These are phyloP conservation scores for Verticillium nubilum DNA, from an alignment of 2,329 filamentous ascomycete species.

Conservation along the genomic window DNA sequence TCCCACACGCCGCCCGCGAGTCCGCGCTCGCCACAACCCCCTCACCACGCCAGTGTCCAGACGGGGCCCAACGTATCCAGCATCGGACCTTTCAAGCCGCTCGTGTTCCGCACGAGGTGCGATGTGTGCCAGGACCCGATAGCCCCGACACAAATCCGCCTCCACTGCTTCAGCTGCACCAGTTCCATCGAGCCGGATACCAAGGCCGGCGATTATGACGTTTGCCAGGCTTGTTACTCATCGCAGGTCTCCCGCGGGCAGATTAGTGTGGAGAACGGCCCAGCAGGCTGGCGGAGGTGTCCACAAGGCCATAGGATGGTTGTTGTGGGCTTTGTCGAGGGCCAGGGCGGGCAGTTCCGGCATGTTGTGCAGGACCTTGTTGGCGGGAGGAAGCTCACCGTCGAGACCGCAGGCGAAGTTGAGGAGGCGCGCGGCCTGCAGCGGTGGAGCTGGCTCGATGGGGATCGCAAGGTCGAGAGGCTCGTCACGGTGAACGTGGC, in stretches of 20 bases:
- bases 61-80: conserved; percentile 38
- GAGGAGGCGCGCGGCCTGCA: conserved; percentile 32
- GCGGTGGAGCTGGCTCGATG: conserved; percentile 47
- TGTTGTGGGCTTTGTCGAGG: conserved; percentile 68
- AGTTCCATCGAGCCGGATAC: conserved; percentile 40
- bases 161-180: conserved; percentile 75
- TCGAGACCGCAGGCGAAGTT: conserved; percentile 53
- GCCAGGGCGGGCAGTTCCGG: conserved; percentile 60
- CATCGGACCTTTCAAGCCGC: conserved; percentile 55
- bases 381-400: conserved; percentile 65
- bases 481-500: conserved; percentile 48
- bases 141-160: conserved; percentile 61
- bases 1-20: conserved; percentile 30
- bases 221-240: conserved; percentile 75
- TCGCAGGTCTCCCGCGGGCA: conserved; percentile 56
- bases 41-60: conserved; percentile 41
- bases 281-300: conserved; percentile 79
- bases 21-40: conserved; percentile 34
- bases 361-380: conserved; percentile 68
- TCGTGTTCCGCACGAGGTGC: conserved; percentile 71
- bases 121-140: conserved; percentile 74
- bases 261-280: conserved; percentile 70
- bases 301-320: conserved; percentile 75
- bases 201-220: conserved; percentile 72
- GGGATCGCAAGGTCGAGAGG: conserved; percentile 33